phyloP scores from a whole-genome alignment of 2,329 filamentous ascomycete genomes.

The Aspergillus brasiliensis region DNA sequence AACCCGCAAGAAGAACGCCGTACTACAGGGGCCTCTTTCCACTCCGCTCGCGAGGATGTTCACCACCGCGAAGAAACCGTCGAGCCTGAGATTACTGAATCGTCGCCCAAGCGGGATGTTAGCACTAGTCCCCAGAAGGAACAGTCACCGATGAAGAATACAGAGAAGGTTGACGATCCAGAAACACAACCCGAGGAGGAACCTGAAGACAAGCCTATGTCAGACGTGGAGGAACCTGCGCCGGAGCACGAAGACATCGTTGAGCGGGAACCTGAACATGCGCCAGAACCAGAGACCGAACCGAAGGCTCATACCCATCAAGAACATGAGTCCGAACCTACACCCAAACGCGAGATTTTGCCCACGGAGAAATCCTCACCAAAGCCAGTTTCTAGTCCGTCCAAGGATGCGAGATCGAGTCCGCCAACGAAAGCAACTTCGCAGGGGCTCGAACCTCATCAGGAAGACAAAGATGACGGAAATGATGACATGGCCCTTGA shows the following conservation, averaged over 20 bases:
- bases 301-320: neutral
- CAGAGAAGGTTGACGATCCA: slow-evolving; percentile 4
- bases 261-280: neutral
- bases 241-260: neutral
- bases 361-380: neutral
- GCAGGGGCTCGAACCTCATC: slow-evolving; percentile 11
- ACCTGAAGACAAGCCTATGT: neutral
- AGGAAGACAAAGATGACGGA: slow-evolving; percentile 25
- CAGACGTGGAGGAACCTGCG: neutral
- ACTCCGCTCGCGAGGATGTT: slow-evolving; percentile 48
- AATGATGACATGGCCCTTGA: slow-evolving; percentile 39
- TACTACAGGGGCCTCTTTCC: slow-evolving; percentile 49
- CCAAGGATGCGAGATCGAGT: slow-evolving; percentile 11
- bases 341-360: neutral
- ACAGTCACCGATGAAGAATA: slow-evolving; percentile 12
- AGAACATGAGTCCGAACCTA: neutral
- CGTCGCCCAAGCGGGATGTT: slow-evolving; percentile 23
- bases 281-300: neutral
- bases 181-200: slow-evolving; percentile 7
- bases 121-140: slow-evolving; percentile 20
- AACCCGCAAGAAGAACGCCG: slow-evolving; percentile 37
- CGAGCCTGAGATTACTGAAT: slow-evolving; percentile 40
- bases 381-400: slow-evolving; percentile 13
- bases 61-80: slow-evolving; percentile 38
- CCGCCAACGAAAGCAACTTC: slow-evolving; percentile 21